phyloP scores from a whole-genome alignment of 495 filamentous ascomycete species.

The Neurospora tetraspora region DNA sequence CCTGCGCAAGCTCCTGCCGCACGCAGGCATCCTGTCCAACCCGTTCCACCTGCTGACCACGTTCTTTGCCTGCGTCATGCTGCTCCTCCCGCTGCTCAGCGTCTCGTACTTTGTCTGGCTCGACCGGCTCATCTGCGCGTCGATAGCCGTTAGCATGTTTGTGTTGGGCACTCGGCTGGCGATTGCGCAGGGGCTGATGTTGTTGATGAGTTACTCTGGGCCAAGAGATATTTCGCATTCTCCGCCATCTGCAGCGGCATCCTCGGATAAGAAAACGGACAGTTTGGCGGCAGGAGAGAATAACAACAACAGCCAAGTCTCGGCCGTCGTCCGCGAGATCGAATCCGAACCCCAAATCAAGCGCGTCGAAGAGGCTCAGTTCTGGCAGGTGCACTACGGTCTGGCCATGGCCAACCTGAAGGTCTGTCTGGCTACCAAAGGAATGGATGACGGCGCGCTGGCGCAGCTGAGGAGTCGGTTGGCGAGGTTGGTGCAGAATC shows the following conservation, averaged over 20 bases:
- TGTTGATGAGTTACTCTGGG: constrained; percentile 74
- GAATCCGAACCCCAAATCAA: constrained; percentile 66
- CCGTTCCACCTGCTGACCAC: constrained; percentile 91
- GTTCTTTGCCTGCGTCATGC: constrained; percentile 67
- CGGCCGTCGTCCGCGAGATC: constrained; percentile 73
- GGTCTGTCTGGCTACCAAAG: constrained; percentile 46
- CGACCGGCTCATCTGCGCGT: constrained; percentile 68
- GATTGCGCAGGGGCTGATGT: constrained; percentile 77
- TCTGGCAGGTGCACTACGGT: constrained; percentile 98
- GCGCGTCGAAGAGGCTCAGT: constrained; percentile 75
- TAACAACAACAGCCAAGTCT: constrained; percentile 41
- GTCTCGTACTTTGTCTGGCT: constrained; percentile 66
- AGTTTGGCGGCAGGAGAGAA: constrained; percentile 1
- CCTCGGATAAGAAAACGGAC: constrained; percentile 1
- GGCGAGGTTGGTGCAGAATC: constrained; percentile 68
- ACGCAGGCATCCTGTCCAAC: constrained; percentile 60
- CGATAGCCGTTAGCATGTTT: constrained; percentile 81
- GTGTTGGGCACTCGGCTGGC: constrained; percentile 72
- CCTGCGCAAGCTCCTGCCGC: constrained; percentile 46
- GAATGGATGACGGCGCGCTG: constrained; percentile 52
- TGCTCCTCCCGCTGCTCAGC: constrained; percentile 74
- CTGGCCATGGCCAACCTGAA: constrained; percentile 92
- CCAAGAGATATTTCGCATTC: background rate
- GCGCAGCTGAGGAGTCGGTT: constrained; percentile 62
- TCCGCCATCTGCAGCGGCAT: background rate